phyloP scores from a whole-genome alignment of 805 yeast species.

The Yamadazyma takamatsuzukensis region DNA sequence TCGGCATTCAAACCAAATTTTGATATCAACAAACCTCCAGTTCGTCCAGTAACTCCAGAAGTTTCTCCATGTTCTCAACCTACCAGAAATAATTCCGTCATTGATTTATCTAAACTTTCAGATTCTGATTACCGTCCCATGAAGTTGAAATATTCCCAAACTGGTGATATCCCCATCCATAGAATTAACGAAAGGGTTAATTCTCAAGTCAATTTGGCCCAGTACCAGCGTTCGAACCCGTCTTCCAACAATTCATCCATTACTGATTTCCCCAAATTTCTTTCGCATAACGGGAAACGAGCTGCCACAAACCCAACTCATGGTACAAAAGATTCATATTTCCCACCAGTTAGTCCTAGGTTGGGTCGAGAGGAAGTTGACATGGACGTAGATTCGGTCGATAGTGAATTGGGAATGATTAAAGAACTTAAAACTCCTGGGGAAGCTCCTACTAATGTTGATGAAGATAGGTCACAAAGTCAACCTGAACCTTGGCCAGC shows the following conservation, averaged over 20 bases:
- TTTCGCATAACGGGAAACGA: constrained; percentile 3
- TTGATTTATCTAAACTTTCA: constrained; percentile 36
- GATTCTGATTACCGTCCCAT: constrained; percentile 37
- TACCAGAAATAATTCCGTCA: constrained; percentile 37
- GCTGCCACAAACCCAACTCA: constrained; percentile 12
- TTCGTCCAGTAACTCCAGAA: constrained; percentile 36
- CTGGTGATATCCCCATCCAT: constrained; percentile 37
- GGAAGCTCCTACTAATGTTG: too few relatives aligned
- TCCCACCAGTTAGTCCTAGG: constrained; percentile 16
- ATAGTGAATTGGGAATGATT: constrained; percentile 17
- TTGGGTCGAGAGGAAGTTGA: constrained; percentile 1
- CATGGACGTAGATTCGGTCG: not conserved
- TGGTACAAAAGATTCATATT: constrained; percentile 21
- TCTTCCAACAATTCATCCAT: constrained; percentile 14
- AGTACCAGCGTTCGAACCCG: constrained; percentile 12
- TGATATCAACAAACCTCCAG: constrained; percentile 28
- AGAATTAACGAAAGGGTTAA: constrained; percentile 37
- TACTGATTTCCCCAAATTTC: constrained; percentile 16
- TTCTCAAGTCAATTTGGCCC: constrained; percentile 32
- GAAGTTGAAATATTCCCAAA: constrained; percentile 34
- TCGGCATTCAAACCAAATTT: constrained; percentile 33
- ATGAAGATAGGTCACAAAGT: too few relatives aligned
- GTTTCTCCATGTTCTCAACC: constrained; percentile 42
- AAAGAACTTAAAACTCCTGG: constrained; percentile 13
- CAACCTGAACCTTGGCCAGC: too few relatives aligned